Evolutionary conservation across 192 early-diverging fungal genomes (phyloP).

Genomic region (Gaertneriomyces semiglobifer): DNA sequence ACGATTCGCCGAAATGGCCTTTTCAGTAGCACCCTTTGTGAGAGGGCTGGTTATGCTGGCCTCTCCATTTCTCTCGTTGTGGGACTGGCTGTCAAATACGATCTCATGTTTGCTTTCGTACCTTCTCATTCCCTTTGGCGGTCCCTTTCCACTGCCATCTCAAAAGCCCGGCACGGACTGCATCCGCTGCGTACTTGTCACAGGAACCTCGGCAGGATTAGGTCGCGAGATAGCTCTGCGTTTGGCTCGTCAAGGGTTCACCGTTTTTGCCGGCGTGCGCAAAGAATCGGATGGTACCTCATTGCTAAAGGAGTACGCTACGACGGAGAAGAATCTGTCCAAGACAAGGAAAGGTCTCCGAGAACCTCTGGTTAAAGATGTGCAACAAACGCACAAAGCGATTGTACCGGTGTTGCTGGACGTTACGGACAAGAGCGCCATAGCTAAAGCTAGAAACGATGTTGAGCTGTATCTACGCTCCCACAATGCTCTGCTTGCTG

Average conservation of each 20-base stretch:
- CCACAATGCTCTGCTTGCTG: slow-evolving; percentile 29
- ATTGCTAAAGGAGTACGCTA: slow-evolving; percentile 11
- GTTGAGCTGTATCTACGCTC: slow-evolving; percentile 6
- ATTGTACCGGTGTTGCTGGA: slow-evolving; percentile 42
- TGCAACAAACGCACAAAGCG: background rate
- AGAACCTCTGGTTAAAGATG: too few species aligned
- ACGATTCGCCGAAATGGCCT: too few species aligned
- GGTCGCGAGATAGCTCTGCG: slow-evolving; percentile 6
- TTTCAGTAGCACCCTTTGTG: too few species aligned
- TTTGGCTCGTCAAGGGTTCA: slow-evolving; percentile 32
- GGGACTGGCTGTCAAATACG: background rate
- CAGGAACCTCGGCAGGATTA: slow-evolving; percentile 13
- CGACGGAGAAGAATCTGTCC: background rate
- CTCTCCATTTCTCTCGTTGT: too few species aligned
- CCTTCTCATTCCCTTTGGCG: slow-evolving; percentile 17
- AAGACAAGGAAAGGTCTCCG: background rate
- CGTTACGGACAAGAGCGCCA: slow-evolving; percentile 29
- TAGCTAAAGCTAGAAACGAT: slow-evolving; percentile 16
- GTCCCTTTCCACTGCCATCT: slow-evolving; percentile 8
- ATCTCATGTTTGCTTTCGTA: slow-evolving; percentile 4
- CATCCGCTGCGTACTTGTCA: slow-evolving; percentile 13
- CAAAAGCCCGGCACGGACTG: slow-evolving; percentile 1
- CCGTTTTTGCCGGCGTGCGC: slow-evolving; percentile 48
- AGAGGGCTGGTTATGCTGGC: too few species aligned
- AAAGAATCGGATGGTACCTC: slow-evolving; percentile 26